phyloP scores from a whole-genome alignment of 345 rosid genomes.

The Citrus reticulata region DNA sequence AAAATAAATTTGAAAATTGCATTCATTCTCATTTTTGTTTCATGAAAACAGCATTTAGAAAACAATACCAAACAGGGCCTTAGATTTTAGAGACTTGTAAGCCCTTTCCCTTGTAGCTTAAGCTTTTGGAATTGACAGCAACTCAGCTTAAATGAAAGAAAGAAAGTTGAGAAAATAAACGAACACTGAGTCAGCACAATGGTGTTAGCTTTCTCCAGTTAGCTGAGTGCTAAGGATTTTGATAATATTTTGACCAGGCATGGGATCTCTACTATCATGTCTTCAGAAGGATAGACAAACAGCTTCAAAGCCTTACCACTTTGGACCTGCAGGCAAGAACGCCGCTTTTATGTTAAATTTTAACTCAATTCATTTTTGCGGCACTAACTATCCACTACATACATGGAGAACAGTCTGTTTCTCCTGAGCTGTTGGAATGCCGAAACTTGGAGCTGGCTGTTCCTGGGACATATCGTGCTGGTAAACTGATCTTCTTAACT shows the following conservation, averaged over 20 bases:
- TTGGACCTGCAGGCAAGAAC: slow-evolving; percentile 83
- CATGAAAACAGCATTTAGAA: too few relatives aligned
- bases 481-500: slow-evolving; percentile 30
- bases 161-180: neutral
- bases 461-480: slow-evolving; percentile 95
- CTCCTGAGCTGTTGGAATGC: slow-evolving; percentile 91
- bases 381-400: slow-evolving; percentile 12
- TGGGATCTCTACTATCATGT: slow-evolving; percentile 99
- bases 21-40: too few relatives aligned
- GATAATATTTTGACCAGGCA: slow-evolving; percentile 56
- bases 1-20: too few relatives aligned
- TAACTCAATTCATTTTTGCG: neutral
- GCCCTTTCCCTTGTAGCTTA: neutral
- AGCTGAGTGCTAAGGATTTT: slow-evolving; percentile 4
- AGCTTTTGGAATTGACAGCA: neutral
- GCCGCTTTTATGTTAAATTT: slow-evolving; percentile 9
- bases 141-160: neutral
- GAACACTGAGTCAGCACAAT: neutral
- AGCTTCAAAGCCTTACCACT: slow-evolving; percentile 85
- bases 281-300: slow-evolving; percentile 93
- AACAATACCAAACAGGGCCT: too few relatives aligned
- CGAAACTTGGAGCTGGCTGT: slow-evolving; percentile 93
- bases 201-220: neutral
- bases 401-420: slow-evolving; percentile 63
- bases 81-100: neutral